Conservation (phyloP, 257 asterid genomes). For the Gardenia jasminoides region DNA sequence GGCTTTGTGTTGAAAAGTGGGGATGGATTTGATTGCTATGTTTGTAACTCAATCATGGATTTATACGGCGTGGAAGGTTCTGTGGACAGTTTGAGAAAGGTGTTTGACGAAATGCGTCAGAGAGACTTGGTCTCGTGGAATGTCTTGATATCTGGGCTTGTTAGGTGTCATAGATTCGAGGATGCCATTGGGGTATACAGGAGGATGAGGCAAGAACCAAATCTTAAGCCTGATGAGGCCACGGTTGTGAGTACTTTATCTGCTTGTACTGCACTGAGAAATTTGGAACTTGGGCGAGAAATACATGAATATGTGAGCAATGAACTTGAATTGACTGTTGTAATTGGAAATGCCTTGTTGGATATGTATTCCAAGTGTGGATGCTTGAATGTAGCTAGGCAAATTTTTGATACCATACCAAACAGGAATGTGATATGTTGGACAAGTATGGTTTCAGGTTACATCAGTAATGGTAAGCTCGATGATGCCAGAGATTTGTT, state of each 20-base stretch:
- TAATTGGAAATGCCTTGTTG: constrained; percentile 66
- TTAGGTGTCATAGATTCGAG: constrained; percentile 48
- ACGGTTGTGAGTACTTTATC: constrained; percentile 77
- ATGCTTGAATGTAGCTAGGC: constrained; percentile 55
- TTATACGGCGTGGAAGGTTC: constrained; percentile 60
- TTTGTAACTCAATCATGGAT: constrained; percentile 65
- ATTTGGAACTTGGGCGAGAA: constrained; percentile 62
- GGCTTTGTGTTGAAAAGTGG: constrained; percentile 74
- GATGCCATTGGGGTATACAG: constrained; percentile 59
- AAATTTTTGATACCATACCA: constrained; percentile 54
- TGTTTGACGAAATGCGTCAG: constrained; percentile 70
- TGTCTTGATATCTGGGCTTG: constrained; percentile 60
- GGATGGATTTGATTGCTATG: constrained; percentile 54
- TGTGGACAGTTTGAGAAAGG: constrained; percentile 37
- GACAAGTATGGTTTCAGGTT: constrained; percentile 83
- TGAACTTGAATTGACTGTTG: constrained; percentile 48
- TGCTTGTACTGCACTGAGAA: constrained; percentile 67
- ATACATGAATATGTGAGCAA: constrained; percentile 55
- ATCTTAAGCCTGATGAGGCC: constrained; percentile 63
- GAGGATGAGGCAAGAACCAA: constrained; percentile 45
- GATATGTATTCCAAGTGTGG: constrained; percentile 94
- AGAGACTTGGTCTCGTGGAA: constrained; percentile 78
- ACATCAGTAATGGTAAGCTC: constrained; percentile 47
- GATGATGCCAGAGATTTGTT: constrained; percentile 71
- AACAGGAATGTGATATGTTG: constrained; percentile 69